These are phyloP conservation scores for Linnemannia elongata DNA, from an alignment of 192 early-diverging fungal genomes.

Conservation along the genomic window DNA sequence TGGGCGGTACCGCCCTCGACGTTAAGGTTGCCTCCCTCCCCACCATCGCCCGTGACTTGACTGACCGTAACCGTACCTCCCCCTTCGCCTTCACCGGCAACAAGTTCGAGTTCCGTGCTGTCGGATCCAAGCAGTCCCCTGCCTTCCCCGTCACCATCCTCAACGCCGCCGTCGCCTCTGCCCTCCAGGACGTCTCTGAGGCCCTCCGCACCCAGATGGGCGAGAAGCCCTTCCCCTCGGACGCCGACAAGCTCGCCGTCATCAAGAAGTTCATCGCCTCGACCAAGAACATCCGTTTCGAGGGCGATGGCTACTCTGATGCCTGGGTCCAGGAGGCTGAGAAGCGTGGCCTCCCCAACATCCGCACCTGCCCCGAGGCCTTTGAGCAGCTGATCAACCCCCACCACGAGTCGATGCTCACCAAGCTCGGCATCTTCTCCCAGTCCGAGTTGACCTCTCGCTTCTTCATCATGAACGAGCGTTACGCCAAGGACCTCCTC, in stretches of 20 bases:
- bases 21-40: slow-evolving; percentile 95
- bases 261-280: slow-evolving; percentile 88
- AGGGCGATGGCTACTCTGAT: slow-evolving; percentile 98
- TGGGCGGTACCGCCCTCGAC: slow-evolving; percentile 96
- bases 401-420: slow-evolving; percentile 82
- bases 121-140: slow-evolving; percentile 97
- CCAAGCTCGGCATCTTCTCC: slow-evolving; percentile 86
- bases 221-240: slow-evolving; percentile 78
- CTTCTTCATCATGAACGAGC: slow-evolving; percentile 96
- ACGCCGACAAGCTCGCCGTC: slow-evolving; percentile 91
- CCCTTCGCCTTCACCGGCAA: slow-evolving; percentile 99
- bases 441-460: slow-evolving; percentile 90
- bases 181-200: slow-evolving; percentile 79
- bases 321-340: slow-evolving; percentile 94
- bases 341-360: slow-evolving; percentile 96
- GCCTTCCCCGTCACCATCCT: slow-evolving; percentile 96
- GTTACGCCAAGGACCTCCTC: slow-evolving; percentile 96
- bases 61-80: slow-evolving; percentile 99
- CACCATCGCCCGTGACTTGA: slow-evolving; percentile 94
- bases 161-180: slow-evolving; percentile 92
- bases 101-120: slow-evolving; percentile 99
- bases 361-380: slow-evolving; percentile 90
- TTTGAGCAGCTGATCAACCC: slow-evolving; percentile 85
- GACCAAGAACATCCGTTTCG: slow-evolving; percentile 92
- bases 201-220: slow-evolving; percentile 88